Evolutionary conservation across 768 basidiomycete genomes (phyloP), one percentile per base, ranked within the genome.

Genomic region (Gymnopilus dilepis): DNA sequence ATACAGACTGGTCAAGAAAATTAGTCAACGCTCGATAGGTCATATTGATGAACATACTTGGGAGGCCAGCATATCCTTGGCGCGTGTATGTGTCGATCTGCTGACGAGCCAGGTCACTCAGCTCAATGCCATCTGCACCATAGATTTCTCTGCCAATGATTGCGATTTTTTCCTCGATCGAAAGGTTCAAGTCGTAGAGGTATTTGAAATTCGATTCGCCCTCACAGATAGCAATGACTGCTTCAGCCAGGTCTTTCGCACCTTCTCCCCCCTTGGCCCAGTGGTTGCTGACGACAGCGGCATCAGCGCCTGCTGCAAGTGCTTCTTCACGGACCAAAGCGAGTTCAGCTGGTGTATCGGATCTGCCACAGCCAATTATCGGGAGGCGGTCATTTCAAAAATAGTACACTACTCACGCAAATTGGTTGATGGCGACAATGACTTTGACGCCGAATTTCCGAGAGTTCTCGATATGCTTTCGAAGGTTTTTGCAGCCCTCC

Each of bases 371-470:
- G 26, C 45, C 6, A 13, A 19, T 51, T 19, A 5, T 53, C 22
- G 42, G 64, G 60, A 58, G 31, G n/a, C 22, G 8, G 48, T 28
- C n/a, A 43, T 42, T 13, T 17, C 19, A 9, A 3, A 52, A 47
- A 38, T 22, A 38, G 41, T 26, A 38, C 21, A 58, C 24, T 6
- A 86, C 94, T 70, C 71, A 96, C 95, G 91, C 80, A 77, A 99
- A 99, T 72, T 89, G 89, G 77, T 99, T 99, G 80, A 99, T 87
- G 58, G 88, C 97, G 45, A 99, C 90, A 64, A 99, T 87, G 60
- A 96, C 95, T 80, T 99, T 99, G 76, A 99, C 78, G 43, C 95
- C 95, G 69, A 97, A 97, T 81, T 97, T 98, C 76, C 88, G 89
- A 28, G 91, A 90, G 76, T 99, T 99, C 73, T 94, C 82, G 62